Base-by-base conservation (phyloP, 108 stramenopile species). In the Parmales sp. region DNA sequence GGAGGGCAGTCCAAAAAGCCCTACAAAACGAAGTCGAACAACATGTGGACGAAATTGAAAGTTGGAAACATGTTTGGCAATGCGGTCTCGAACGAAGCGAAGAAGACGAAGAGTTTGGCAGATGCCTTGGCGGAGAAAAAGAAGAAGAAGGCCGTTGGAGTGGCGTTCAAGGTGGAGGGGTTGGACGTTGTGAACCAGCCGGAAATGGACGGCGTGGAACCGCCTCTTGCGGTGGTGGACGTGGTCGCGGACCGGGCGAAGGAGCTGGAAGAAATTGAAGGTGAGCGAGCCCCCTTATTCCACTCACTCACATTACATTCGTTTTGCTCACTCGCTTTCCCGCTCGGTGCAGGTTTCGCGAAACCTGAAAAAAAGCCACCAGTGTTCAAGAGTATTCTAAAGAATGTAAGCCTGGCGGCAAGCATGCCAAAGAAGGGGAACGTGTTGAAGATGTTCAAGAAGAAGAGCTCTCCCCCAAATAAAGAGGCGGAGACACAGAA, bases 1-100 rank as follows among this genome's bases (percentile, higher is more conserved):
- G n/a, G n/a, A n/a, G n/a, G n/a, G n/a, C n/a, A n/a, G n/a, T n/a
- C 54, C 26, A 60, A 60, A 34, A 60, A 60, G 54, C 54, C 54
- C n/a, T 60, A 60, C 54, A 60, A 29, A 20, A 60, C 13, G n/a
- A 23, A 60, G 3, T 28, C 31, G 31, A 28, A 60, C 31, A 60
- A 20, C 28, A 28, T 60, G 29, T 60, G 54, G 54, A 34, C 54
- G 31, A 60, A 60, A 20, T 34, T 60, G 54, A 20, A 28, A 26
- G 31, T 34, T 34, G 54, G 31, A 31, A 34, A 60, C 13, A 34
- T 28, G 13, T 28, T 20, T 5, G 9, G 31, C 4, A 60, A 60
- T 5, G 20, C n/a, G 7, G 26, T 60, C 3, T 28, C 31, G 3
- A 60, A 60, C n/a, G 41, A 43, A 43, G 41, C 11, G 11, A 43